Conservation (phyloP, 495 filamentous ascomycete species). For the Monascus purpureus region DNA sequence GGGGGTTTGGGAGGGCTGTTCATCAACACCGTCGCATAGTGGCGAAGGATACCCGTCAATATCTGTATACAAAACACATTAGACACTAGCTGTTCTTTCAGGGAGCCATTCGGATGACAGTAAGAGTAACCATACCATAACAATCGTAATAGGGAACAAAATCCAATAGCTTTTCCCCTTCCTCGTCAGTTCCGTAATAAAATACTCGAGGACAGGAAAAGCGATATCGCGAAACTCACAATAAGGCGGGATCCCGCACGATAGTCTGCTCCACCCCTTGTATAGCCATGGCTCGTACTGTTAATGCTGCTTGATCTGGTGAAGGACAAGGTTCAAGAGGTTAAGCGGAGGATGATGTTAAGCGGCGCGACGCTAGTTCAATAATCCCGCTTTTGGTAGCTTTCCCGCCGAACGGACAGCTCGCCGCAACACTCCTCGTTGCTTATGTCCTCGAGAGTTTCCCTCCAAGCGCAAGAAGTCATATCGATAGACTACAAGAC, state of each 20-base stretch:
- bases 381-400: slow-evolving; percentile 21
- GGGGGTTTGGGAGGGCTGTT: slow-evolving; percentile 72
- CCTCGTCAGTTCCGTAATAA: slow-evolving; percentile 4
- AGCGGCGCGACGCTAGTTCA: slow-evolving; percentile 5
- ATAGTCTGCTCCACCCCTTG: slow-evolving; percentile 84
- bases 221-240: too few relatives aligned
- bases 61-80: slow-evolving; percentile 40
- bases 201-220: neutral
- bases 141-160: slow-evolving; percentile 86
- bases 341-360: slow-evolving; percentile 10
- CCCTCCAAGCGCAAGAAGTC: too few relatives aligned
- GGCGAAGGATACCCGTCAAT: slow-evolving; percentile 85
- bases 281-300: slow-evolving; percentile 48
- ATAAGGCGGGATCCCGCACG: slow-evolving; percentile 95
- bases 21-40: slow-evolving; percentile 89
- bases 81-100: slow-evolving; percentile 2
- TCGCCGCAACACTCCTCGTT: slow-evolving; percentile 27
- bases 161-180: slow-evolving; percentile 74
- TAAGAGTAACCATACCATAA: slow-evolving; percentile 55
- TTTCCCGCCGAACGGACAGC: slow-evolving; percentile 26
- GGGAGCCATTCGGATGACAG: slow-evolving; percentile 1
- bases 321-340: slow-evolving; percentile 5
- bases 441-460: neutral
- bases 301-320: slow-evolving; percentile 2
- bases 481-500: too few relatives aligned